Conservation (phyloP, 192 early-diverging fungal species). For the Chytriomyces sp. region DNA sequence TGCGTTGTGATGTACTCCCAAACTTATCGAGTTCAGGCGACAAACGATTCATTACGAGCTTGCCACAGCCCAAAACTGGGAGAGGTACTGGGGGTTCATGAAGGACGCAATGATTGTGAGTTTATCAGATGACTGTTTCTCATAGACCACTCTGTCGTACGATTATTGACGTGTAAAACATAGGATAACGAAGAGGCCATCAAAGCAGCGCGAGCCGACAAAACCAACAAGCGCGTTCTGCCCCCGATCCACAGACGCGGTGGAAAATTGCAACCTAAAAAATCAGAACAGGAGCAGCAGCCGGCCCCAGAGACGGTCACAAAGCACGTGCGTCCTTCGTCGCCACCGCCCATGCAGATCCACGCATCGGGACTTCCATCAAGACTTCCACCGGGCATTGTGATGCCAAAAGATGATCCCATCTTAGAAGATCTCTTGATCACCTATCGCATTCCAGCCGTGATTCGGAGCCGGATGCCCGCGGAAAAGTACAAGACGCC, state of each 20-base stretch:
- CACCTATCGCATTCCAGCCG: constrained; percentile 44
- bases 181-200: constrained; percentile 19
- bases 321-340: neutral
- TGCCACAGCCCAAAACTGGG: constrained; percentile 54
- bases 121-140: neutral
- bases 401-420: constrained; percentile 24
- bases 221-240: neutral
- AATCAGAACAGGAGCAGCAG: neutral
- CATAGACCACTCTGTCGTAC: neutral
- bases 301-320: neutral
- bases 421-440: constrained; percentile 44
- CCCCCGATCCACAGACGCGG: neutral
- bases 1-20: neutral
- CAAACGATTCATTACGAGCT: constrained; percentile 56
- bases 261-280: neutral
- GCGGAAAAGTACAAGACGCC: constrained; percentile 51
- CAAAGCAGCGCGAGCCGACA: neutral
- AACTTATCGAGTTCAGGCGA: constrained; percentile 37
- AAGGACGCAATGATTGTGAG: constrained; percentile 41
- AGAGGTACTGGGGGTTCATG: constrained; percentile 58
- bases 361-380: constrained; percentile 53
- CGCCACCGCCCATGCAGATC: constrained; percentile 1
- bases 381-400: constrained; percentile 47
- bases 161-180: neutral
- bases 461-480: constrained; percentile 43